Evolutionary conservation across 2,329 filamentous ascomycete genomes (phyloP), one percentile per base, ranked within the genome.

Genomic region (Calonectria hongkongensis): DNA sequence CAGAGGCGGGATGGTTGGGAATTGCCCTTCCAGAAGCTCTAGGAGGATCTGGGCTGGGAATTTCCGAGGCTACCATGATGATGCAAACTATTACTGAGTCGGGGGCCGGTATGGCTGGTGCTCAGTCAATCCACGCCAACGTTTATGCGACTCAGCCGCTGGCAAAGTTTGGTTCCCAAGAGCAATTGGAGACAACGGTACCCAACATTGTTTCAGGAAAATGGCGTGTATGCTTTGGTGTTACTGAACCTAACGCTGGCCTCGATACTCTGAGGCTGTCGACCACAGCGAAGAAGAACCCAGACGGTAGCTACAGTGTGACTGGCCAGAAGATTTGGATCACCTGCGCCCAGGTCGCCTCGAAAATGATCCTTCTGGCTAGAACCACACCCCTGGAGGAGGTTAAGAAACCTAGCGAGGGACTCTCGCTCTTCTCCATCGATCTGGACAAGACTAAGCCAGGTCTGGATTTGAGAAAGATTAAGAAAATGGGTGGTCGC

Each of bases 251-350:
- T 0, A 92, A 95, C 75, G 92, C 94, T 0, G 94, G 95, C 0
- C 89, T 97, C 1, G 93, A 97, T 72, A 97, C 94, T 0, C 85
- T 96, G 13, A 90, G 92, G 50, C 85, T 97, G 4, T 88, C 87
- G 47, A 96, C 94, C 0, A 84, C 85, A 7, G 94, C 94, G 0
- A 88, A 83, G 36, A 89, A 88, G 75, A 79, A 82, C 45, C 68
- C 73, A 3, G 89, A 91, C 25, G 90, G 89, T 16, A 88, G 86
- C 4, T 97, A 96, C 81, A 86, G 85, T 1, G 88, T 97, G 13
- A 90, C 90, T 0, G 94, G 95, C 0, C 94, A 96, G 81, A 97
- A 97, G 85, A 96, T 96, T 68, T 97, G 95, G 95, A 97, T 97
- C 68, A 94, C 94, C 0, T 96, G 92, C 66, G 95, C 95, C 0